These are phyloP conservation scores for Blastobotrys robertii DNA, from an alignment of 805 yeast species.

Conservation along the genomic window DNA sequence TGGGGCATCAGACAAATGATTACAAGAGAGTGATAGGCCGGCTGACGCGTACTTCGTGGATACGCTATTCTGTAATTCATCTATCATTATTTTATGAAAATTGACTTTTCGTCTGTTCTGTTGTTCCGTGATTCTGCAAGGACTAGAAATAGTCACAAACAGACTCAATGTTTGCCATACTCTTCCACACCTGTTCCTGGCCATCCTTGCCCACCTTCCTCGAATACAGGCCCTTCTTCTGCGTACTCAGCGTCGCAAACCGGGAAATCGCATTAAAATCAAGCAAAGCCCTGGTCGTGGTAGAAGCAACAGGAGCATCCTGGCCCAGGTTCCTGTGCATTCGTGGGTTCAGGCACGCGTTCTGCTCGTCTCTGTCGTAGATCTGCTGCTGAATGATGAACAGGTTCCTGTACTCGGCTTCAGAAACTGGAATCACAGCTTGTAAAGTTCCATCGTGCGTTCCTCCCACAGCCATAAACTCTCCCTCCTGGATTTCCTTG, in stretches of 20 bases:
- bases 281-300: slow-evolving; percentile 17
- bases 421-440: slow-evolving; percentile 64
- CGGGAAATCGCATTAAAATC: slow-evolving; percentile 21
- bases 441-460: slow-evolving; percentile 73
- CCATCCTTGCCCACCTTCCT: slow-evolving; percentile 25
- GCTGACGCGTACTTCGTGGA: too few relatives aligned
- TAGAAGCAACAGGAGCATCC: slow-evolving; percentile 6
- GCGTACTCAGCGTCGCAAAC: slow-evolving; percentile 19
- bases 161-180: slow-evolving; percentile 7
- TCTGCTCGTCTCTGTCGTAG: slow-evolving; percentile 62
- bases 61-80: too few relatives aligned
- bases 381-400: slow-evolving; percentile 83
- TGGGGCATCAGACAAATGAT: too few relatives aligned
- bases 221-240: slow-evolving; percentile 18
- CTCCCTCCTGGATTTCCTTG: not conserved
- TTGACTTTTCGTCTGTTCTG: too few relatives aligned
- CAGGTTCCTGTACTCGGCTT: slow-evolving; percentile 66
- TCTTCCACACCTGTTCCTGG: slow-evolving; percentile 17
- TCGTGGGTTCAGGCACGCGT: slow-evolving; percentile 71
- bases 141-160: too few relatives aligned
- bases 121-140: too few relatives aligned
- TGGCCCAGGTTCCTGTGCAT: slow-evolving; percentile 18
- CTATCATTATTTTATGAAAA: too few relatives aligned
- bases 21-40: too few relatives aligned
- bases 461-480: slow-evolving; percentile 52